Percentiles rank a stretch among this genome's conserved stretches.
Conservation (phyloP, 495 filamentous ascomycete genomes). For the Penicillium psychrofluorescens region DNA sequence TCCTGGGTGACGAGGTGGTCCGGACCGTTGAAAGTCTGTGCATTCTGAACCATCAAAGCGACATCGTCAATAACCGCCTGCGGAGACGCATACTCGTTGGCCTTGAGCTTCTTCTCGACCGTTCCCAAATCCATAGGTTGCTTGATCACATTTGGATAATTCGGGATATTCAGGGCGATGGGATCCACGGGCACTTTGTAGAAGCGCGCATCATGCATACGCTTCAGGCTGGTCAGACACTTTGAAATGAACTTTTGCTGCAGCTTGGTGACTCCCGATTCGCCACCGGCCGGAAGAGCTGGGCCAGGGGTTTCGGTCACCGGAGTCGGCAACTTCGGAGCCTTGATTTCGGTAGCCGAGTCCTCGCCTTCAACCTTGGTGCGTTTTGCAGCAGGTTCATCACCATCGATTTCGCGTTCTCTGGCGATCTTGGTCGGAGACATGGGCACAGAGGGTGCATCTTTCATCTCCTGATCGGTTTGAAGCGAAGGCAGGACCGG, state of each 20-base stretch:
- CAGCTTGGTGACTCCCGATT: slow-evolving; percentile 40
- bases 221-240: slow-evolving; percentile 63
- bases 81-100: slow-evolving; percentile 54
- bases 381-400: slow-evolving; percentile 69
- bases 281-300: slow-evolving; percentile 1
- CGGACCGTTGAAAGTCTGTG: slow-evolving; percentile 71
- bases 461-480: slow-evolving; percentile 34
- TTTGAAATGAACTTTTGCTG: slow-evolving; percentile 51
- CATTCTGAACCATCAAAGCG: slow-evolving; percentile 66
- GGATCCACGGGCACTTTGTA: slow-evolving; percentile 73
- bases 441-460: slow-evolving; percentile 27
- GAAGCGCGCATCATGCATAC: slow-evolving; percentile 63
- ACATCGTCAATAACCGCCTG: slow-evolving; percentile 66
- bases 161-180: slow-evolving; percentile 57
- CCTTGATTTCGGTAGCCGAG: slow-evolving; percentile 26
- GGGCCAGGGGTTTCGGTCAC: slow-evolving; percentile 11
- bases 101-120: slow-evolving; percentile 74
- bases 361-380: slow-evolving; percentile 53
- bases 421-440: slow-evolving; percentile 55
- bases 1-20: slow-evolving; percentile 60
- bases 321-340: slow-evolving; percentile 26
- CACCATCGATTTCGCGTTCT: slow-evolving; percentile 61
- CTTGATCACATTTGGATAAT: slow-evolving; percentile 63
- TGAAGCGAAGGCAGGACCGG: slow-evolving; percentile 10
- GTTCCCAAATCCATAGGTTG: slow-evolving; percentile 76